phyloP scores from a whole-genome alignment of 139 green algal genomes.

The Chlamydomonas sp. region DNA sequence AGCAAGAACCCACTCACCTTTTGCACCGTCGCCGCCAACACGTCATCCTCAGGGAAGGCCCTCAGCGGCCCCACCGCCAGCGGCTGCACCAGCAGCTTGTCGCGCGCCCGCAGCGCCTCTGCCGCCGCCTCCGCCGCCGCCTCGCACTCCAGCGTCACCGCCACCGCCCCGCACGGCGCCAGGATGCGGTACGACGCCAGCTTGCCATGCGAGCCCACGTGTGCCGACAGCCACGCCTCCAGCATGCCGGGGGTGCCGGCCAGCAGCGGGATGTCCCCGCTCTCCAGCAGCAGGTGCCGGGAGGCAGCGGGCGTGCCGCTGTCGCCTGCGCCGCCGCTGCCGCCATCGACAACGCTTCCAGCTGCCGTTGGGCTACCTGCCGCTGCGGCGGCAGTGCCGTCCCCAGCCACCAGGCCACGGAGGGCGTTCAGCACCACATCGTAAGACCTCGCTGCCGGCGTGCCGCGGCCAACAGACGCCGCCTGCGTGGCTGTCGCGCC shows the following conservation, averaged over 20 bases:
- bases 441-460: too few relatives aligned
- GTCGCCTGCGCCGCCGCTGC: not conserved
- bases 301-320: not conserved
- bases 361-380: not conserved
- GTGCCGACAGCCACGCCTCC: conserved; percentile 32
- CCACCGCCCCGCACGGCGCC: not conserved
- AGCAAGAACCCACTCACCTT: not conserved
- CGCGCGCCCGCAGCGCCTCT: not conserved
- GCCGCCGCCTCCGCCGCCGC: not conserved
- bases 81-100: conserved; percentile 22
- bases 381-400: not conserved
- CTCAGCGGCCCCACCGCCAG: conserved; percentile 22
- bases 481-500: too few relatives aligned
- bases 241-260: conserved; percentile 29
- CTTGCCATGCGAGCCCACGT: conserved; percentile 15
- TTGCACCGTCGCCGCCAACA: not conserved
- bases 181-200: conserved; percentile 31
- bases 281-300: conserved; percentile 26
- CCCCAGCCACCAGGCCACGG: not conserved
- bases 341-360: too few relatives aligned
- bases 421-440: too few relatives aligned
- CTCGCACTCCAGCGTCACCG: conserved; percentile 7
- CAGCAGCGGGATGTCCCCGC: conserved; percentile 30
- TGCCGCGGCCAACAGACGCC: too few relatives aligned
- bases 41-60: conserved; percentile 27